A percentile compares a stretch with the other conserved stretches of the same genome.
phyloP scores from a whole-genome alignment of 805 yeast genomes.

The Wickerhamiella dianesei region DNA sequence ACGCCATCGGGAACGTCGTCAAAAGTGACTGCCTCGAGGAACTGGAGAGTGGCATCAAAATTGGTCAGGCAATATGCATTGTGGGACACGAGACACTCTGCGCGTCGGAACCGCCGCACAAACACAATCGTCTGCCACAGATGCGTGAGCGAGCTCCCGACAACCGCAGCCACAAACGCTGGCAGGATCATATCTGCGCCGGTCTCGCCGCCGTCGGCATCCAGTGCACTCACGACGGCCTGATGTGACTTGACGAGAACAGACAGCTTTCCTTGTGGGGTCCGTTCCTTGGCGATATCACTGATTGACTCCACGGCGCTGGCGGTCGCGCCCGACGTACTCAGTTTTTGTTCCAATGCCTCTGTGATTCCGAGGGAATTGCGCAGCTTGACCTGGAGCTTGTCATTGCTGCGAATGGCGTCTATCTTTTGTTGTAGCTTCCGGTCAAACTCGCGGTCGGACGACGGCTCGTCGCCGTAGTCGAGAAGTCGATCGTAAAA shows the following conservation, averaged over 20 bases:
- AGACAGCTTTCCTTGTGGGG: conserved; percentile 26
- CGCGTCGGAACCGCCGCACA: conserved; percentile 29
- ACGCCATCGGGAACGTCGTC: conserved; percentile 23
- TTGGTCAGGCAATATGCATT: conserved; percentile 31
- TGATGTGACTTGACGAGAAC: conserved; percentile 26
- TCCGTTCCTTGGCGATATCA: conserved; percentile 20
- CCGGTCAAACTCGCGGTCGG: conserved; percentile 21
- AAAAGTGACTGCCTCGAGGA: conserved; percentile 26
- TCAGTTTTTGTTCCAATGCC: neutral
- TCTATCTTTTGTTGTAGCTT: conserved; percentile 15
- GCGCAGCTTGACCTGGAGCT: conserved; percentile 5
- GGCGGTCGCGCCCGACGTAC: neutral
- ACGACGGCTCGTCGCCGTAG: conserved; percentile 18
- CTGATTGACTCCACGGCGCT: conserved; percentile 9
- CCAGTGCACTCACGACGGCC: conserved; percentile 24
- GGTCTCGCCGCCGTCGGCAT: conserved; percentile 10
- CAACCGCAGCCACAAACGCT: conserved; percentile 25
- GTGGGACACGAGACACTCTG: conserved; percentile 25
- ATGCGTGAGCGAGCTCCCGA: conserved; percentile 22
- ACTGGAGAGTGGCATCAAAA: conserved; percentile 30
- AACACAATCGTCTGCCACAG: conserved; percentile 27
- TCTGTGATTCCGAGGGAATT: conserved; percentile 6
- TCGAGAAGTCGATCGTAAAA: conserved; percentile 2
- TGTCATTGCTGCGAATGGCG: conserved; percentile 7
- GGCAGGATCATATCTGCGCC: conserved; percentile 31